Conservation (phyloP, 257 asterid species). For the Leonotis leonurus region DNA sequence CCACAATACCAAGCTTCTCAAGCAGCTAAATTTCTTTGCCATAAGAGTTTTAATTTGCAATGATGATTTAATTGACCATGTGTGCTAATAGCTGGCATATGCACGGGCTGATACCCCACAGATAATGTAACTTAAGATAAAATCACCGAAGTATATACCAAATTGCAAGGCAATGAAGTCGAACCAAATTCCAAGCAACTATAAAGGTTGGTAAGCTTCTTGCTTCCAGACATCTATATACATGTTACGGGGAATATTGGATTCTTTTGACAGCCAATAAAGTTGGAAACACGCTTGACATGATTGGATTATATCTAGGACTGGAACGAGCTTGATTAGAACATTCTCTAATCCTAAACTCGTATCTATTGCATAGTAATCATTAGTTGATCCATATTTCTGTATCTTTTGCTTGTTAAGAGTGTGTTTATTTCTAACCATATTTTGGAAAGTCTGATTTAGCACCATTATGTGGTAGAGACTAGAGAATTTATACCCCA, state of each 20-base stretch:
- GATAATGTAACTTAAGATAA: not conserved
- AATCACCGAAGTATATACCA: too few species aligned
- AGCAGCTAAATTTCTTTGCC: not conserved
- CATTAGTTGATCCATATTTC: not conserved
- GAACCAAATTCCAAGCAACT: not conserved
- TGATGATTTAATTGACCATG: not conserved
- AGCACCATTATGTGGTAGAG: not conserved
- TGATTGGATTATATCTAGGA: not conserved
- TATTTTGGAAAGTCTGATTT: not conserved
- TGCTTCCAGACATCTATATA: not conserved
- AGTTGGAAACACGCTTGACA: not conserved
- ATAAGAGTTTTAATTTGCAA: not conserved
- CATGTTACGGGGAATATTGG: not conserved
- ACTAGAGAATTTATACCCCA: not conserved
- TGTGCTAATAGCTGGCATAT: not conserved
- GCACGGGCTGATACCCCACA: not conserved
- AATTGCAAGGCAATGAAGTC: not conserved
- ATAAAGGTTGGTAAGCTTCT: not conserved
- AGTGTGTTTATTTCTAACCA: not conserved
- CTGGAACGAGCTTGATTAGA: not conserved
- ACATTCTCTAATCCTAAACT: not conserved
- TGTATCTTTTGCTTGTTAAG: not conserved
- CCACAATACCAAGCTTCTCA: not conserved
- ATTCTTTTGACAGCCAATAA: not conserved
- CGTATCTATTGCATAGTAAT: not conserved